A percentile compares a stretch with the other conserved stretches of the same genome.
phyloP scores from a whole-genome alignment of 2,329 filamentous ascomycete species.

The Curvularia eragrostidis region DNA sequence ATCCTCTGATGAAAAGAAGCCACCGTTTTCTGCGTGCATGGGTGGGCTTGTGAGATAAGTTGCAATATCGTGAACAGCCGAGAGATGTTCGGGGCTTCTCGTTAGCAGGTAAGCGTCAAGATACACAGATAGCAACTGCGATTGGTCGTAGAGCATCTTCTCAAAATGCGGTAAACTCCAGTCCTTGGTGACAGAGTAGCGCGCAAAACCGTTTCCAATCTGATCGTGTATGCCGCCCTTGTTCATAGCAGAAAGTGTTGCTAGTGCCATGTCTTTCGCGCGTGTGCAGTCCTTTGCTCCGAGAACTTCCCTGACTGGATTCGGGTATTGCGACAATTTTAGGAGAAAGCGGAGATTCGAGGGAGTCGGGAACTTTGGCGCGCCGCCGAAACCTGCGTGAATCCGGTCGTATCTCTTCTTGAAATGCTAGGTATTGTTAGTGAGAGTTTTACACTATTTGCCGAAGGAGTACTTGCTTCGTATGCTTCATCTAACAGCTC shows the following conservation, averaged over 20 bases:
- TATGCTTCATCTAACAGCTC: conserved; percentile 92
- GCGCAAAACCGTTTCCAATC: conserved; percentile 77
- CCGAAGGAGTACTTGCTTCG: conserved; percentile 44
- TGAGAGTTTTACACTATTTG: neutral
- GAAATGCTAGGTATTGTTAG: conserved; percentile 27
- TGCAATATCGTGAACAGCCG: conserved; percentile 79
- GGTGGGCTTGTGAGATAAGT: conserved; percentile 81
- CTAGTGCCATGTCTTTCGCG: conserved; percentile 78
- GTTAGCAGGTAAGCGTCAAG: conserved; percentile 82
- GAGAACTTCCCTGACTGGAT: conserved; percentile 82
- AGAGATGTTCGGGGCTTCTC: conserved; percentile 73
- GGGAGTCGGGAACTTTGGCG: conserved; percentile 90
- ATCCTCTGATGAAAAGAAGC: conserved; percentile 87
- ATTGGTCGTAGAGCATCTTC: conserved; percentile 95
- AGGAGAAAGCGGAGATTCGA: conserved; percentile 84
- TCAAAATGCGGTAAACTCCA: conserved; percentile 97
- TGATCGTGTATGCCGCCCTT: conserved; percentile 76
- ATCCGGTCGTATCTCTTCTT: conserved; percentile 31
- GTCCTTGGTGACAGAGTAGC: conserved; percentile 88
- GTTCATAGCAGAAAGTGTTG: conserved; percentile 80
- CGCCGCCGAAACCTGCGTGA: conserved; percentile 68
- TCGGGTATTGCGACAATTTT: conserved; percentile 73
- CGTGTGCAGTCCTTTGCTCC: conserved; percentile 77
- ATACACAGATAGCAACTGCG: conserved; percentile 81
- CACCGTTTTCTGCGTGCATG: conserved; percentile 71